These are phyloP conservation scores for Coemansia sp. DNA, from an alignment of 192 early-diverging fungal species.

Conservation along the genomic window DNA sequence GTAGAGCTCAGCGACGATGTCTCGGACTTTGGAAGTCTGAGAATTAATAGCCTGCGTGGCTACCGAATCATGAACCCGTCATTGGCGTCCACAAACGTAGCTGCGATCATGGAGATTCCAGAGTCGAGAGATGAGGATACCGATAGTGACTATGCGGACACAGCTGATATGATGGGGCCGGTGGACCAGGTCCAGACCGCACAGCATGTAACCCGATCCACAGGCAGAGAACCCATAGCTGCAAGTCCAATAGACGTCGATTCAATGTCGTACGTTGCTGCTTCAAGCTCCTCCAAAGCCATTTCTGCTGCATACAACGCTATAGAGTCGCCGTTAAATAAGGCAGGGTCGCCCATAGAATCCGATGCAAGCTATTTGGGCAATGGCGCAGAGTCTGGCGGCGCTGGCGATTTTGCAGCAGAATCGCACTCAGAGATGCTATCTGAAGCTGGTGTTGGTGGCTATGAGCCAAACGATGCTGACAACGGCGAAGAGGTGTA, in stretches of 20 bases:
- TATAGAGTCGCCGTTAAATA: background rate
- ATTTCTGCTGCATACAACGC: no score
- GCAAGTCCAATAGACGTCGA: background rate
- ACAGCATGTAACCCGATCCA: background rate
- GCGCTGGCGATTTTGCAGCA: background rate
- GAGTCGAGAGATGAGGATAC: background rate
- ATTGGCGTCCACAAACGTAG: background rate
- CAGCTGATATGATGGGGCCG: constrained; percentile 1
- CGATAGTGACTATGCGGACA: background rate
- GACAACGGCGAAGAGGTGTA: background rate
- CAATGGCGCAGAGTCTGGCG: background rate
- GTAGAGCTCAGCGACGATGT: constrained; percentile 18
- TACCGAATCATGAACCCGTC: constrained; percentile 1
- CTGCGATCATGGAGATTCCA: background rate
- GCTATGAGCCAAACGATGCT: background rate
- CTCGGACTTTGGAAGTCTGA: constrained; percentile 22
- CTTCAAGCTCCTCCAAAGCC: background rate
- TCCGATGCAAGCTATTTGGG: constrained; percentile 13
- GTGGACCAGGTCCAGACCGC: background rate
- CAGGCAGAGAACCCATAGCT: background rate
- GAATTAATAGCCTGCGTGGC: constrained; percentile 8
- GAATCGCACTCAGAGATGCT: background rate
- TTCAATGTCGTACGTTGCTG: background rate
- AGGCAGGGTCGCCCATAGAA: constrained; percentile 16
- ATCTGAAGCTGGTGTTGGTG: background rate